Evolutionary conservation across 2,329 filamentous ascomycete species (phyloP).

Genomic region (Nemania sp.): DNA sequence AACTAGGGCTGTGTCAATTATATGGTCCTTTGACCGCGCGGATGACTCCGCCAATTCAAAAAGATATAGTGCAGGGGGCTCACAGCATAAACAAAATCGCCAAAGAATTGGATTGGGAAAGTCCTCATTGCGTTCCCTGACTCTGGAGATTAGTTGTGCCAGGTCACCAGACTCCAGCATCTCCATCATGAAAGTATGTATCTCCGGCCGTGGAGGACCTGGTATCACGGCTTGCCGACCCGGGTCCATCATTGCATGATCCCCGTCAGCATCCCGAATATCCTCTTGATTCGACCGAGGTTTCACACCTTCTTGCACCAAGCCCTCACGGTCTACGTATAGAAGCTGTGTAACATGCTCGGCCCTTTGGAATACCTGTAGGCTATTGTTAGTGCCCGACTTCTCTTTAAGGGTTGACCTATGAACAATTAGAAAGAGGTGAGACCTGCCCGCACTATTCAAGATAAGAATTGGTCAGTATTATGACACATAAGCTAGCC

Average conservation of each 20-base stretch:
- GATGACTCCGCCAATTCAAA: no score
- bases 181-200: slow-evolving; percentile 35
- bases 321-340: slow-evolving; percentile 3
- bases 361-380: slow-evolving; percentile 17
- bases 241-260: background rate
- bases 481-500: background rate
- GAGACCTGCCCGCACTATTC: slow-evolving; percentile 24
- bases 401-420: no score
- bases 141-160: slow-evolving; percentile 18
- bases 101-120: slow-evolving; percentile 37
- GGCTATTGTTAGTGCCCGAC: background rate
- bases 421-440: background rate
- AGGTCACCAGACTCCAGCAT: slow-evolving; percentile 39
- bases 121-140: slow-evolving; percentile 5
- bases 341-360: slow-evolving; percentile 36
- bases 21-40: background rate
- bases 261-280: background rate
- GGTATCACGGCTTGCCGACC: no score
- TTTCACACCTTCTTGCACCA: background rate
- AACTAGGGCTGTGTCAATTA: slow-evolving; percentile 28
- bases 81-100: slow-evolving; percentile 40
- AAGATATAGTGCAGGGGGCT: slow-evolving; percentile 5
- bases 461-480: slow-evolving; percentile 6
- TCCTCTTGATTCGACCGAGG: background rate
- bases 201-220: background rate